These are phyloP conservation scores for Kwoniella europaea DNA, from an alignment of 768 basidiomycete species.

Conservation along the genomic window DNA sequence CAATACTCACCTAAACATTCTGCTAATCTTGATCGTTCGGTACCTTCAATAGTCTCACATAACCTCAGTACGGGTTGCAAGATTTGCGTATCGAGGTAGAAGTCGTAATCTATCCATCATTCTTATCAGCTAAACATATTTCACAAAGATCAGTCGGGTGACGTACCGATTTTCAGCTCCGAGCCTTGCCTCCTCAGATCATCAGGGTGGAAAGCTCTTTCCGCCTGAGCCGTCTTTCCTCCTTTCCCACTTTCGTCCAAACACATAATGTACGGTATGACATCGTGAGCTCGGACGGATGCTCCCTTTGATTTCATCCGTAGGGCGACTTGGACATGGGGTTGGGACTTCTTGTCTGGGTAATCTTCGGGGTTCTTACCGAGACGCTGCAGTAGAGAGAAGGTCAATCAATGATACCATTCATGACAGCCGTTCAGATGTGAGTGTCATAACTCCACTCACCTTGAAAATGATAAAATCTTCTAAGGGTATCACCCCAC, in stretches of 20 bases:
- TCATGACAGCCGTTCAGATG: not conserved
- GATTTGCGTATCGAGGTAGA: slow-evolving; percentile 88
- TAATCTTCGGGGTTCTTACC: slow-evolving; percentile 98
- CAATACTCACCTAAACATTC: slow-evolving; percentile 81
- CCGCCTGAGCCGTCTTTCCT: slow-evolving; percentile 79
- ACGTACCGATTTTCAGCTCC: slow-evolving; percentile 74
- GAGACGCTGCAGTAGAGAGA: slow-evolving; percentile 68
- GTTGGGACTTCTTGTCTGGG: slow-evolving; percentile 90
- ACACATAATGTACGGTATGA: slow-evolving; percentile 95
- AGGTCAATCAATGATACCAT: not conserved
- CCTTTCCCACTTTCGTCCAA: slow-evolving; percentile 69
- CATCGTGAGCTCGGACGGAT: slow-evolving; percentile 82
- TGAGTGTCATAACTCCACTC: slow-evolving; percentile 19
- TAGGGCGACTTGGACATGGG: slow-evolving; percentile 94
- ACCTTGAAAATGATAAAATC: slow-evolving; percentile 96
- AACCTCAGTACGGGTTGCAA: slow-evolving; percentile 92
- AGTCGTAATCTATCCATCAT: slow-evolving; percentile 73
- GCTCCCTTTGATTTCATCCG: slow-evolving; percentile 83
- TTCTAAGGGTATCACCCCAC: slow-evolving; percentile 78
- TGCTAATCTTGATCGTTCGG: slow-evolving; percentile 85
- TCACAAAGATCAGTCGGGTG: too few relatives aligned
- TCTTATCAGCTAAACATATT: not conserved
- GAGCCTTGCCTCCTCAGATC: slow-evolving; percentile 75
- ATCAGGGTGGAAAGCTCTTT: slow-evolving; percentile 90
- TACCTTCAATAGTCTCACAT: slow-evolving; percentile 95